Base-by-base conservation (phyloP, 805 yeast species). In the Yamadazyma tumulicola region DNA sequence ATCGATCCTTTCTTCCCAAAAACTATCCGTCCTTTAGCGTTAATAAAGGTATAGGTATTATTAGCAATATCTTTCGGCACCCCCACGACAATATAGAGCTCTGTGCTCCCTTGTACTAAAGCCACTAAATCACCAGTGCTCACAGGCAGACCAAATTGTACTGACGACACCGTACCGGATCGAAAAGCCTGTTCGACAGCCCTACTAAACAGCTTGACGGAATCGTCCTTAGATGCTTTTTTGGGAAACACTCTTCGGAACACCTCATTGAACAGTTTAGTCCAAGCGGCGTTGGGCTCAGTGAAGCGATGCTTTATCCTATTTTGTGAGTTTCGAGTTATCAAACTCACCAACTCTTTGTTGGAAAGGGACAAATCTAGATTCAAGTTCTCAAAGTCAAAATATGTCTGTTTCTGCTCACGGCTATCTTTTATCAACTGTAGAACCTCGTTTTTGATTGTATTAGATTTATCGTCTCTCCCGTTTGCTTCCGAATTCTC, bases 71-170 rank as follows among this genome's bases (percentile, higher is more conserved):
- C 51, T 4, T 50, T 44, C 0, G 89, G 89, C 17, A 74, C 54
- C 17, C 67, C 72, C 1, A 71, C 77, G 21, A 83, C 69, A 32
- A 81, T 72, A 18, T 74, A 72, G 13, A 81, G 57, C 32, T 68
- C 70, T 4, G 70, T 59, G 24, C 65, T 66, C 32, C 69, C 64
- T 1, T 61, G 55, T 10, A 63, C 59, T 12, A 81, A 50, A 12
- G 77, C 72, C 4, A 81, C 87, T 30, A 81, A 59, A 53, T 83
- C 89, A 29, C 91, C 89, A 3, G 77, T 59, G 6, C 61, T 43
- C 11, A 77, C 32, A 3, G 57, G 49, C 6, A 46, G 31, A 8
- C 37, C 37, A 1, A 47, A 42, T 12, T 26, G 38, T 6, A 26
- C 37, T 5, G 48, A 42, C 5, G 54, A 43, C 8, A 54, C 46